Conservation (phyloP, 2,329 filamentous ascomycete genomes). For the Neophaeococcomyces aloes region DNA sequence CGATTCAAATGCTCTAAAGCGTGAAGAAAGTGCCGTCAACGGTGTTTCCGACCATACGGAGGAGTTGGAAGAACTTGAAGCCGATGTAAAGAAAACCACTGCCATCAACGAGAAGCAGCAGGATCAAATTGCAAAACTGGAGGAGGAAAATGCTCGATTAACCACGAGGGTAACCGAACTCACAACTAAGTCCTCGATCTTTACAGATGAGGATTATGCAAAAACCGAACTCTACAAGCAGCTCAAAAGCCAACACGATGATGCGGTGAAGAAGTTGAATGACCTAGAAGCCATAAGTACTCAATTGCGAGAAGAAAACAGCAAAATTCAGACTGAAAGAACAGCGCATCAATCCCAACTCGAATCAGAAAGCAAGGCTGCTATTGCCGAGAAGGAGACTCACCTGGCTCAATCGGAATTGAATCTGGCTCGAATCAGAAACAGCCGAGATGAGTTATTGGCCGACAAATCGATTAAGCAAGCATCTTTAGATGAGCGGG, state of each 20-base stretch:
- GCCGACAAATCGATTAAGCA: constrained; percentile 74
- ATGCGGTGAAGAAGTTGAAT: constrained; percentile 84
- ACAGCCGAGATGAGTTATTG: constrained; percentile 71
- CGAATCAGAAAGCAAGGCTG: constrained; percentile 65
- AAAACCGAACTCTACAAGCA: constrained; percentile 89
- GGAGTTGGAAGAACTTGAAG: constrained; percentile 58
- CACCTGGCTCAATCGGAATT: constrained; percentile 71
- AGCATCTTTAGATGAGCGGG: constrained; percentile 65
- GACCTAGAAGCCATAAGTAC: constrained; percentile 81
- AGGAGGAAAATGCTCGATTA: constrained; percentile 63
- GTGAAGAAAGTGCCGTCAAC: constrained; percentile 45
- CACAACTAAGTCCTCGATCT: constrained; percentile 48
- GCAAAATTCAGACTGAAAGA: constrained; percentile 74
- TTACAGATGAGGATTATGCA: constrained; percentile 87
- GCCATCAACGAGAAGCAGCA: constrained; percentile 74
- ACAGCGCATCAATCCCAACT: constrained; percentile 70
- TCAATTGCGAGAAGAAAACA: constrained; percentile 70
- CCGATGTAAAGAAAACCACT: constrained; percentile 64
- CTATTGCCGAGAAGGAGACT: constrained; percentile 67
- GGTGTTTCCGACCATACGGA: constrained; percentile 43
- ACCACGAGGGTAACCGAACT: constrained; percentile 70
- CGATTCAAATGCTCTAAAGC: constrained; percentile 35
- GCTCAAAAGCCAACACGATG: constrained; percentile 80
- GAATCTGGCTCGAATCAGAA: constrained; percentile 75
- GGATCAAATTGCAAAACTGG: constrained; percentile 70